Conservation (phyloP, 148 eudicot genomes). For the Bassia scoparia region DNA sequence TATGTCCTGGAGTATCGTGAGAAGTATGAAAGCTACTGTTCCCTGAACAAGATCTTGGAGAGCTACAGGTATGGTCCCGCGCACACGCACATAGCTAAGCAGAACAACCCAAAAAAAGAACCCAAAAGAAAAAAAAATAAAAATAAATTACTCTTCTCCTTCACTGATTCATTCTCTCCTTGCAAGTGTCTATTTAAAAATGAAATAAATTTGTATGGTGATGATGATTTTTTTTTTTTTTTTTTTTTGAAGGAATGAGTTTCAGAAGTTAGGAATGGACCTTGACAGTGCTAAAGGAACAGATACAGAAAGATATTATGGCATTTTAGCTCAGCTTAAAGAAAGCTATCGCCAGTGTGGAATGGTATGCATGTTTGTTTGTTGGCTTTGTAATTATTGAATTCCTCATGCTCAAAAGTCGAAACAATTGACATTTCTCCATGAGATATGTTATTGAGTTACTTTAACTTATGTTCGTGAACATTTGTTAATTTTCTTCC, state of each 20-base stretch:
- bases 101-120: too few species aligned
- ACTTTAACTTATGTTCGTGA: too few species aligned
- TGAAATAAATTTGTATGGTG: neutral
- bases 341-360: conserved; percentile 83
- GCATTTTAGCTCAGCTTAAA: conserved; percentile 53
- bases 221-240: neutral
- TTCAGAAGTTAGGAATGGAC: conserved; percentile 63
- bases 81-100: too few species aligned
- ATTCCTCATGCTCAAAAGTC: neutral
- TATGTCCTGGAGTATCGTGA: conserved; percentile 81
- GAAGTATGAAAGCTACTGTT: conserved; percentile 73
- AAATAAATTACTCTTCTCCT: too few species aligned
- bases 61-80: conserved; percentile 45
- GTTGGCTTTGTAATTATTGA: neutral
- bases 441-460: too few species aligned
- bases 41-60: conserved; percentile 72
- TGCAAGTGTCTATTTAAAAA: neutral
- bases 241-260: conserved; percentile 50
- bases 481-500: too few species aligned
- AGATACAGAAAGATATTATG: conserved; percentile 57
- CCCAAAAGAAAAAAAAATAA: too few species aligned
- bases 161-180: too few species aligned
- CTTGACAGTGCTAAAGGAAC: conserved; percentile 69
- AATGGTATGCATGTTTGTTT: conserved; percentile 44
- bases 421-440: too few species aligned